phyloP scores from a whole-genome alignment of 345 rosid genomes.

The Linum usitatissimum region DNA sequence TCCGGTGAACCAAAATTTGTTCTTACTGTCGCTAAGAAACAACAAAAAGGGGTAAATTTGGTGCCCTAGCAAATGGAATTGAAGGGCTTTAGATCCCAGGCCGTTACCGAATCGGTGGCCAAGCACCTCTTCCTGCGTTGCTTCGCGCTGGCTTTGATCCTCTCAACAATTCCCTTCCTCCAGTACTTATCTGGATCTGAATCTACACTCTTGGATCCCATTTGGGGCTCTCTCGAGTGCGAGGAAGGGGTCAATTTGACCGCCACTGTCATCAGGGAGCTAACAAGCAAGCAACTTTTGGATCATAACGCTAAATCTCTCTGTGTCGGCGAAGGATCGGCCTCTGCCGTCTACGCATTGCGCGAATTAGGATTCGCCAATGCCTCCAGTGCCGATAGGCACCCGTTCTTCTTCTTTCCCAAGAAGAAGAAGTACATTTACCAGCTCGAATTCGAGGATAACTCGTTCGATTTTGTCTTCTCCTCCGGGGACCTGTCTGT shows the following conservation, averaged over 20 bases:
- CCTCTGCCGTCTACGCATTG: conserved; percentile 43
- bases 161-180: conserved; percentile 47
- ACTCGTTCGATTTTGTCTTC: conserved; percentile 57
- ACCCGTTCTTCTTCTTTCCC: conserved; percentile 56
- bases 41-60: neutral
- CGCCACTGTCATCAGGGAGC: conserved; percentile 39
- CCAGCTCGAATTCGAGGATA: conserved; percentile 49
- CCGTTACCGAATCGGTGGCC: conserved; percentile 37
- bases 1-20: neutral
- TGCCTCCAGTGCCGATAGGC: conserved; percentile 36
- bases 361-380: conserved; percentile 42
- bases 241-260: conserved; percentile 41
- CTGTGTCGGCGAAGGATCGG: conserved; percentile 64
- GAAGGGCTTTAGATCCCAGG: conserved; percentile 33
- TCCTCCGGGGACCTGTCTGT: conserved; percentile 65
- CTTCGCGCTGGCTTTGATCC: conserved; percentile 34
- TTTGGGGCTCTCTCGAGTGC: conserved; percentile 41
- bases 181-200: conserved; percentile 34
- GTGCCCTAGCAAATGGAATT: conserved; percentile 30
- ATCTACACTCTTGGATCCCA: conserved; percentile 33
- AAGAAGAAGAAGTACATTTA: conserved; percentile 43
- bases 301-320: conserved; percentile 44
- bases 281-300: conserved; percentile 38
- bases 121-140: conserved; percentile 58
- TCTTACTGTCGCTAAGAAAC: neutral